Evolutionary conservation across 176 grass and related monocot genomes (phyloP), one percentile per base, ranked within the genome.

Genomic region (Carex kokanica): DNA sequence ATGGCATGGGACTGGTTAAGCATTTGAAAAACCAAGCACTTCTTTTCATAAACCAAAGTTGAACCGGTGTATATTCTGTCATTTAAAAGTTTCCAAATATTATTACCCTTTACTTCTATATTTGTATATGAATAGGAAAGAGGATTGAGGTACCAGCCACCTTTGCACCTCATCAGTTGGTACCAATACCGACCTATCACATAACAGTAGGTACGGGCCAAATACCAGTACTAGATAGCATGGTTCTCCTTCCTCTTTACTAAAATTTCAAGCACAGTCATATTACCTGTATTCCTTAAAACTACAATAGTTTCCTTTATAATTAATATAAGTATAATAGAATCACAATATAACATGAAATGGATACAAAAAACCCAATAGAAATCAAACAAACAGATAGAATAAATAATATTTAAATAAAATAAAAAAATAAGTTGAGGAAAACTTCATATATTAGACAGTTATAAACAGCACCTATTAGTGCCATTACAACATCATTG

Each of bases 391-490:
- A 71, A 71, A 21, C 67, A 23, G 38, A 18, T 17, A 71, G 38
- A n/a, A 71, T 0, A 71, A 20, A 71, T 20, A 43, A 71, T 16
- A 45, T 13, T 4, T 34, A 18, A 70, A 40, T 69, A 69, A 10
- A 10, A 69, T 40, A 69, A n/a, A 20, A 70, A 3, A 43, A 20
- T 20, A 71, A 40, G 34, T 43, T 9, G 7, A 45, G 56, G 18
- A 75, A 75, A 75, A 11, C 11, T 80, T 60, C 16, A 17, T 80
- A 80, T 61, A n/a, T 56, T 43, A 80, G 43, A 55, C 23, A 15
- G 78, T 36, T 61, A 41, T 49, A 20, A 36, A 57, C 61, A 17
- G 78, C 24, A 60, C 8, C 27, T 4, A 80, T 80, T 45, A 80
- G 57, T 38, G 43, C 55, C 54, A 55, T 56, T 13, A 56, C 25